Evolutionary conservation across 2,329 filamentous ascomycete genomes (phyloP).

Genomic region (Fusarium cicatricum): DNA sequence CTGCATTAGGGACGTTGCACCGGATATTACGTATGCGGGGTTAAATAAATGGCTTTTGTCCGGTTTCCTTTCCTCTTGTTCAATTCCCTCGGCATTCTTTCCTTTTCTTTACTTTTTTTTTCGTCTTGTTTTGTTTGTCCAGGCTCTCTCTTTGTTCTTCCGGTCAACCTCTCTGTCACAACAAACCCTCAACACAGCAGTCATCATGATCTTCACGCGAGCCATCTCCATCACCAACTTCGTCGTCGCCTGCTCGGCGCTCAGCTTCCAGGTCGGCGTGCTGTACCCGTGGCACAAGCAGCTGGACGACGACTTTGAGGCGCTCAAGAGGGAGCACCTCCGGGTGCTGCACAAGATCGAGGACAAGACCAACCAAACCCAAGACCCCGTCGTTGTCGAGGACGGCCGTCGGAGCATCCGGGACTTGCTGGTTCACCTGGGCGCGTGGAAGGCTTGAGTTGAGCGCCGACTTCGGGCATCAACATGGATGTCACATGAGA

Average conservation of each 20-base stretch:
- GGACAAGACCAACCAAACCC: slow-evolving; percentile 8
- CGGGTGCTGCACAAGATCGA: slow-evolving; percentile 31
- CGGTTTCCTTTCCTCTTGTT: slow-evolving; percentile 9
- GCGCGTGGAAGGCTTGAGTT: slow-evolving; percentile 31
- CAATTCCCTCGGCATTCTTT: slow-evolving; percentile 6
- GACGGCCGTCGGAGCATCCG: slow-evolving; percentile 29
- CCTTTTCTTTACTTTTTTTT: slow-evolving; percentile 1
- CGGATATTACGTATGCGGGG: slow-evolving; percentile 28
- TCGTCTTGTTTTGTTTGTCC: slow-evolving; percentile 19
- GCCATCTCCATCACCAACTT: slow-evolving; percentile 58
- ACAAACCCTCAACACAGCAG: background rate
- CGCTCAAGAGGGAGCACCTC: slow-evolving; percentile 40
- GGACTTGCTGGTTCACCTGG: slow-evolving; percentile 23
- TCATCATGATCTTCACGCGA: slow-evolving; percentile 39
- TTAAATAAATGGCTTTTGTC: slow-evolving; percentile 3
- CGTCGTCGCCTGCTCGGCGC: slow-evolving; percentile 68
- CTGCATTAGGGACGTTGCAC: slow-evolving; percentile 26
- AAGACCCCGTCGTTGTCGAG: slow-evolving; percentile 19
- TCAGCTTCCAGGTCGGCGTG: slow-evolving; percentile 74
- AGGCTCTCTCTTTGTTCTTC: background rate
- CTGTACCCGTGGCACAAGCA: slow-evolving; percentile 76
- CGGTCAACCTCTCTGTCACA: background rate
- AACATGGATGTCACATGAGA: background rate
- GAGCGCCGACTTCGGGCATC: slow-evolving; percentile 27
- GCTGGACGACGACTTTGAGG: slow-evolving; percentile 65